A percentile compares a stretch with the other conserved stretches of the same genome.
These are phyloP conservation scores for Friedmanniomyces endolithicus DNA, from an alignment of 495 filamentous ascomycete species.

Conservation along the genomic window DNA sequence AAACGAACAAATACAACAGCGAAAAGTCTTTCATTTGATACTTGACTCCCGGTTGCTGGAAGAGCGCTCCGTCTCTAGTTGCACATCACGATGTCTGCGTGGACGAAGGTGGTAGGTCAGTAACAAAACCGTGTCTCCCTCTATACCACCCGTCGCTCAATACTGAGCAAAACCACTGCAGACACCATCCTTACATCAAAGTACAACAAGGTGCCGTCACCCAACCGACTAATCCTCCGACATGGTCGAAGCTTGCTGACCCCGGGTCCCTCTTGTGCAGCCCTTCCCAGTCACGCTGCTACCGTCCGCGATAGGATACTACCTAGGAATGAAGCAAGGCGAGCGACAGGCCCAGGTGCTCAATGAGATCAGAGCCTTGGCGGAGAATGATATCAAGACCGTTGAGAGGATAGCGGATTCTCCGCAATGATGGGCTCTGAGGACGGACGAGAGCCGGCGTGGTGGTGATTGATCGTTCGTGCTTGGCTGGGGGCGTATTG, in stretches of 20 bases:
- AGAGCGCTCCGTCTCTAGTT: too few species aligned
- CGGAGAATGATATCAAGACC: neutral
- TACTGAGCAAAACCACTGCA: neutral
- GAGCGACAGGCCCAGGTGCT: constrained; percentile 10
- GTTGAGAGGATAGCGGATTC: constrained; percentile 7
- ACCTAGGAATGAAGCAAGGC: constrained; percentile 9
- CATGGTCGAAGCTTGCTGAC: neutral
- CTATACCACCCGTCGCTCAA: too few species aligned
- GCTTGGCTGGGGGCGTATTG: neutral
- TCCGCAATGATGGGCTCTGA: neutral
- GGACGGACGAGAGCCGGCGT: neutral
- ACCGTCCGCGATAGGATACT: constrained; percentile 10
- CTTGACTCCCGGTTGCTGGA: too few species aligned
- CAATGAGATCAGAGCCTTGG: constrained; percentile 8
- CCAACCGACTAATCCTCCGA: neutral
- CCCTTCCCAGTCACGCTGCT: constrained; percentile 9
- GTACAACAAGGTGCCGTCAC: constrained; percentile 2
- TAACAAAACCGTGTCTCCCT: neutral
- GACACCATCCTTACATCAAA: constrained; percentile 12
- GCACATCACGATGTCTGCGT: too few species aligned
- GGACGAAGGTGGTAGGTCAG: neutral
- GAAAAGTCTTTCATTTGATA: too few species aligned
- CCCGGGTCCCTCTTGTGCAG: neutral
- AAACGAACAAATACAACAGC: too few species aligned
- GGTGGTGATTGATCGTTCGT: neutral